phyloP scores from a whole-genome alignment of 1,139 yeast genomes.

The Saccharomyces hybrid region DNA sequence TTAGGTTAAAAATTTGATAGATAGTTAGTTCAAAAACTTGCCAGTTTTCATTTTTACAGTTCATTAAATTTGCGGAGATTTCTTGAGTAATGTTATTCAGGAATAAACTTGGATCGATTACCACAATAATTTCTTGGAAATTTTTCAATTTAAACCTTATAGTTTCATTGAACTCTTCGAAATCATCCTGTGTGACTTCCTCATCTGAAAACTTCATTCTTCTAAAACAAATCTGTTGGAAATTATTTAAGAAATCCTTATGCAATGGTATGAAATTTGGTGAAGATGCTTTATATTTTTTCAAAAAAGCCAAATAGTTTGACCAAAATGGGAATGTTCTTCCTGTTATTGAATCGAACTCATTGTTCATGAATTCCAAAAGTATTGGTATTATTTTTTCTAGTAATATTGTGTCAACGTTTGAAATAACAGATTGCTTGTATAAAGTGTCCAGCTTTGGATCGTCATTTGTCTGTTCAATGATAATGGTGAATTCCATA shows the following conservation, averaged over 20 bases:
- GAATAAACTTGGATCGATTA: constrained; percentile 65
- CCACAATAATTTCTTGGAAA: constrained; percentile 80
- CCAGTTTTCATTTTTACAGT: constrained; percentile 45
- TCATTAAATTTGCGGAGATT: constrained; percentile 47
- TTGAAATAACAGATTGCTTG: constrained; percentile 33
- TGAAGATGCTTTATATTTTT: constrained; percentile 32
- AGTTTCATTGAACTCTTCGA: constrained; percentile 71
- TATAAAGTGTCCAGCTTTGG: constrained; percentile 16
- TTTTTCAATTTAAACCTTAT: constrained; percentile 58
- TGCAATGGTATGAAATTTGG: constrained; percentile 21
- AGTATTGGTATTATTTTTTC: constrained; percentile 62
- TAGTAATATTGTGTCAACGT: constrained; percentile 44
- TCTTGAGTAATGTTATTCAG: constrained; percentile 61
- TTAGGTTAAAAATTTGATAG: constrained; percentile 67
- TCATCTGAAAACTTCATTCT: constrained; percentile 79
- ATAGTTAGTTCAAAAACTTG: constrained; percentile 78
- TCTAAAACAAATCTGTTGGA: constrained; percentile 60
- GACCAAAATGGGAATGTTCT: constrained; percentile 78
- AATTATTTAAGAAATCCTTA: constrained; percentile 47
- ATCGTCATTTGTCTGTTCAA: constrained; percentile 31
- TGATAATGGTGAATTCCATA: constrained; percentile 57
- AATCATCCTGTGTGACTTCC: constrained; percentile 59
- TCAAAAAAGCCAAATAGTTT: constrained; percentile 61
- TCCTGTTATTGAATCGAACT: constrained; percentile 79
- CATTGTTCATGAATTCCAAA: constrained; percentile 61